Base-by-base conservation (phyloP, 805 yeast species). In the Saturnispora sekii region DNA sequence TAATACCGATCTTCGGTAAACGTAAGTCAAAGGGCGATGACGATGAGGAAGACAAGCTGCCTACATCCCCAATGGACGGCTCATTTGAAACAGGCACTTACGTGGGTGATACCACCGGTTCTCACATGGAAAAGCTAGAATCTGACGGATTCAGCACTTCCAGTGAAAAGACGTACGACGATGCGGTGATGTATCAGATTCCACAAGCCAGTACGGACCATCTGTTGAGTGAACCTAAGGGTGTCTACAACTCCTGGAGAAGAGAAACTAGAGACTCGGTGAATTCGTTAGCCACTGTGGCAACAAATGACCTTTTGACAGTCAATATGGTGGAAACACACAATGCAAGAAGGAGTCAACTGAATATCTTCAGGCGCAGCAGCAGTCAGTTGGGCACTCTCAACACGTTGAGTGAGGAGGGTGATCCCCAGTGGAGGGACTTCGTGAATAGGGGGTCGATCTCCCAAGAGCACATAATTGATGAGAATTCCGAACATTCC, bases 301-400 rank as follows among this genome's bases (percentile, higher is more conserved):
- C 89, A 30, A 86, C 96, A 1, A 85, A 81, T 41, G 90, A 86
- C 58, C 72, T 88, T 39, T 72, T 87, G 57, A 82, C 85, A 4
- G 86, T 88, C 33, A 74, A 87, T 55, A 68, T 87, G 35, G 87
- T 84, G 3, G 84, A 81, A 33, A 84, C 80, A 48, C 61, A 61
- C 33, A 57, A 71, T 26, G 64, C 65, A 33, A 68, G 71, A 48
- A 55, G 55, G 43, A 58, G 66, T 32, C 68, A 63, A 49, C 37
- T 59, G 45, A 48, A 56, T 43, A 52, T 57, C 48, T 48, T 58
- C 17, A 43, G n/a, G 26, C 35, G 39, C 5, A 14, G 35, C 31
- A 14, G 16, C 12, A 34, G 14, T 10, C 35, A 41, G 6, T n/a
- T 18, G n/a, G 40, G 32, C 11, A 30, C 14, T 16, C 38, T 43